These are phyloP conservation scores for Phalaenopsis aphrodite DNA, from an alignment of 106 monocot genomes.

Conservation along the genomic window DNA sequence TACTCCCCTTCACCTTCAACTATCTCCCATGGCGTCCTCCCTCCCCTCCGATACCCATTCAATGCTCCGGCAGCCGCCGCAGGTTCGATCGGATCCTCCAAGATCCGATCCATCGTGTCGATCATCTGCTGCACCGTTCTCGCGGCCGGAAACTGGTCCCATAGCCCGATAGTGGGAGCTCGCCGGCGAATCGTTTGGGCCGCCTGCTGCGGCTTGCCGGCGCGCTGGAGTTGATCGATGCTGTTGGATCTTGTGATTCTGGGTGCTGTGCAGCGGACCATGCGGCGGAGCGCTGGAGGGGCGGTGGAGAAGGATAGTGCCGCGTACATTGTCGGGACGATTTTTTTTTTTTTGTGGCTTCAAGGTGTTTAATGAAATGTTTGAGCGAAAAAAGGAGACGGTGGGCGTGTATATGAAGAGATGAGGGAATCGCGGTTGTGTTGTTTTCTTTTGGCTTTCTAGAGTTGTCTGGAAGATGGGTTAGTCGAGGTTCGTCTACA, in stretches of 20 bases:
- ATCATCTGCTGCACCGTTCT: constrained; percentile 66
- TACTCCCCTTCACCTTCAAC: constrained; percentile 44
- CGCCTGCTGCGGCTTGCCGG: constrained; percentile 10
- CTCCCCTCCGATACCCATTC: constrained; percentile 21
- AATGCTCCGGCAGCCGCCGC: constrained; percentile 6
- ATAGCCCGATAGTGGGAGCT: constrained; percentile 26
- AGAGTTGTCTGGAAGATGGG: not conserved
- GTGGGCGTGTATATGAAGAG: not conserved
- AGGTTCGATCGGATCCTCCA: constrained; percentile 31
- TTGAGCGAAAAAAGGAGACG: not conserved
- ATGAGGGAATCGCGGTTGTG: not conserved
- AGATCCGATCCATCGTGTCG: constrained; percentile 58
- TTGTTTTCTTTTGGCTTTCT: not conserved
- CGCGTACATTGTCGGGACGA: not conserved
- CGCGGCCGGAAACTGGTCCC: constrained; percentile 48
- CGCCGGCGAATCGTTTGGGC: constrained; percentile 4
- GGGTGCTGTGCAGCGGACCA: not conserved
- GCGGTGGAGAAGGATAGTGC: not conserved
- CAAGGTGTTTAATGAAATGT: not conserved
- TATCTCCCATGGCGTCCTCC: constrained; percentile 72
- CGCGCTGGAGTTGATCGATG: constrained; percentile 23
- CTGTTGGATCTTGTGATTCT: not conserved
- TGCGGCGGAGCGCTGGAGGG: not conserved
- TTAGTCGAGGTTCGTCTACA: not conserved
- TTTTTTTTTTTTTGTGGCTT: not conserved